These are phyloP conservation scores for Davidsoniella eucalypti DNA, from an alignment of 2,329 filamentous ascomycete genomes.

Conservation along the genomic window DNA sequence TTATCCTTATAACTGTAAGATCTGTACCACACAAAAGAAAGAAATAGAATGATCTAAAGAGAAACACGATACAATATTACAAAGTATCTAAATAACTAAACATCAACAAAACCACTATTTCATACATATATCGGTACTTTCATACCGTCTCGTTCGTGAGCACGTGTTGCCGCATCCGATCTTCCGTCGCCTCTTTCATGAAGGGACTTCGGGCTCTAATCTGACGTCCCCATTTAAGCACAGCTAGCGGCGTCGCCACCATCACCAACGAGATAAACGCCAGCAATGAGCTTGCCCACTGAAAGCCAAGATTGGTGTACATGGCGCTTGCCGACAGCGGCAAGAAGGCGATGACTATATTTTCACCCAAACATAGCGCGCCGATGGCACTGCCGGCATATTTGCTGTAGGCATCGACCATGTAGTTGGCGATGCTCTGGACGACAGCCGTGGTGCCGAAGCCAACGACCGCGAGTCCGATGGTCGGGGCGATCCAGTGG, in stretches of 20 bases:
- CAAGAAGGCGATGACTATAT: constrained; percentile 26
- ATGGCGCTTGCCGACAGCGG: constrained; percentile 10
- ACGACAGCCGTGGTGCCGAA: constrained; percentile 32
- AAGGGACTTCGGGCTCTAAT: constrained; percentile 12
- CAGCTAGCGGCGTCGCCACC: constrained; percentile 9
- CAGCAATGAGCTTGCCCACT: constrained; percentile 13
- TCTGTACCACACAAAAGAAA: background rate
- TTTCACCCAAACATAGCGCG: constrained; percentile 31
- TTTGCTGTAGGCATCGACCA: constrained; percentile 31
- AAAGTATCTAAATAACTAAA: background rate
- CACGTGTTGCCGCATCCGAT: background rate
- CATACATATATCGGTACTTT: background rate
- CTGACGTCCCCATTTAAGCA: constrained; percentile 9
- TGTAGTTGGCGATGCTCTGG: constrained; percentile 28
- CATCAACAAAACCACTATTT: background rate
- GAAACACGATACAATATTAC: background rate
- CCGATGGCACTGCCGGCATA: constrained; percentile 33
- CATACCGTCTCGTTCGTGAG: background rate
- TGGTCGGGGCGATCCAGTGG: constrained; percentile 30
- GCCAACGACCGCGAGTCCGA: constrained; percentile 30
- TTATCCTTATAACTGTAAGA: background rate
- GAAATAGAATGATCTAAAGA: background rate
- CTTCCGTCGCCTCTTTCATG: constrained; percentile 11
- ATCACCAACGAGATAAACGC: constrained; percentile 12
- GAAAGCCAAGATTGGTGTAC: constrained; percentile 10